Evolutionary conservation across 805 yeast species (phyloP).

Genomic region (Saturnispora gosingensis): DNA sequence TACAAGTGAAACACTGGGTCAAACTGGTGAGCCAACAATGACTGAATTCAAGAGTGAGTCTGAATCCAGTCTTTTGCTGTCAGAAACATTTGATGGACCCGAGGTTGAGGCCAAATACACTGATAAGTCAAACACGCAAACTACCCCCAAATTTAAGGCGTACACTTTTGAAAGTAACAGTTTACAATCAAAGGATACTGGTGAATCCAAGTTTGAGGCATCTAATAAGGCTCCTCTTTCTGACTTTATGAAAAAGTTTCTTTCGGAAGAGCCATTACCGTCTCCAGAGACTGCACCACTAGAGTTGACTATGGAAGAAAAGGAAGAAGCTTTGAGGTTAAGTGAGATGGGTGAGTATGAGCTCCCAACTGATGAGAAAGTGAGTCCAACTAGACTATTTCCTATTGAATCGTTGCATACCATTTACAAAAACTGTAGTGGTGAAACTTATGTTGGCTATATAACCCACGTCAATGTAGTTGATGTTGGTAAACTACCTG

Average conservation of each 20-base stretch:
- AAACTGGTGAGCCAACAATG: background rate
- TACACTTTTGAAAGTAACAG: slow-evolving; percentile 3
- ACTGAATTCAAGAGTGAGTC: background rate
- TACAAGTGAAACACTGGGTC: background rate
- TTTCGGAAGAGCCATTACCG: slow-evolving; percentile 6
- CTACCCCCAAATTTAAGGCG: slow-evolving; percentile 1
- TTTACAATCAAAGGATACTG: too few relatives aligned
- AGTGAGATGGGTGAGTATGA: background rate
- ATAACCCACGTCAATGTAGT: slow-evolving; percentile 8
- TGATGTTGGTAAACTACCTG: slow-evolving; percentile 6
- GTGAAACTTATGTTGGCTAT: slow-evolving; percentile 15
- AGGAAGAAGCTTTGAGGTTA: background rate
- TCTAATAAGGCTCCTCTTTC: background rate
- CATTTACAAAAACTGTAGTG: slow-evolving; percentile 11
- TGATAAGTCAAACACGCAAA: background rate
- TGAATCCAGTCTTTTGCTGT: background rate
- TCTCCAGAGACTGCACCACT: slow-evolving; percentile 1
- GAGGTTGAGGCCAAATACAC: background rate
- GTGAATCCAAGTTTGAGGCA: background rate
- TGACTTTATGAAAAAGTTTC: slow-evolving; percentile 7
- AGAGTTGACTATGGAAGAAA: slow-evolving; percentile 7
- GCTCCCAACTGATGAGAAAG: background rate
- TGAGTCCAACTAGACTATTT: slow-evolving; percentile 6
- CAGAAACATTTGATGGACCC: background rate
- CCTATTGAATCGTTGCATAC: slow-evolving; percentile 12